Evolutionary conservation across 2,329 filamentous ascomycete genomes (phyloP).

Genomic region (Cytospora paraplurivora): DNA sequence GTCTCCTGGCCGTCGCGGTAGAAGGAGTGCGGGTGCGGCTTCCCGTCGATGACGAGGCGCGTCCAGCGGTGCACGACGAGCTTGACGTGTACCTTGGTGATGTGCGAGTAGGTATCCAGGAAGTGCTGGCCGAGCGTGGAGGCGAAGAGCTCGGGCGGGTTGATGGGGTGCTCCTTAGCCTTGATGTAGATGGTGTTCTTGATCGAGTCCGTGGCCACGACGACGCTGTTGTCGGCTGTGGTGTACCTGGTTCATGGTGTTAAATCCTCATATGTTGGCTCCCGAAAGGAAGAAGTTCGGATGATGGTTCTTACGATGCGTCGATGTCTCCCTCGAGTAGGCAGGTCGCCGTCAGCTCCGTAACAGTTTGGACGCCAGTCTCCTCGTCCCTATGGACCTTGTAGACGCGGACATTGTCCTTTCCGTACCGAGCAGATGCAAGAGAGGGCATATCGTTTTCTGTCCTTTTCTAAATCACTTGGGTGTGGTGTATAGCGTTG

Average conservation of each 20-base stretch:
- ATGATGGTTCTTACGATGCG: conserved; percentile 59
- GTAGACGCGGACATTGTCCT: conserved; percentile 98
- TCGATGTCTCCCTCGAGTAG: conserved; percentile 93
- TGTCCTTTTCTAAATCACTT: not conserved
- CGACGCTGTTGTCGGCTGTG: conserved; percentile 86
- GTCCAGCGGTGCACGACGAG: conserved; percentile 89
- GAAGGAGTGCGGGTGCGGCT: conserved; percentile 94
- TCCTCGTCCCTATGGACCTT: conserved; percentile 83
- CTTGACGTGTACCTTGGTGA: conserved; percentile 79
- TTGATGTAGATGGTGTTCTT: conserved; percentile 97
- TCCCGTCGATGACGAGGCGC: conserved; percentile 81
- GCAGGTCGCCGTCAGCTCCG: conserved; percentile 93
- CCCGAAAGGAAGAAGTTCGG: too few relatives aligned
- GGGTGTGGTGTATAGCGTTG: not conserved
- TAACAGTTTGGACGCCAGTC: conserved; percentile 79
- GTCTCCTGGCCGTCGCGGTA: conserved; percentile 86
- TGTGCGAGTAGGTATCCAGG: conserved; percentile 83
- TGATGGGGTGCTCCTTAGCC: conserved; percentile 90
- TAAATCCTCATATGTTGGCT: conserved; percentile 8
- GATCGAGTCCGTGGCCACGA: conserved; percentile 96
- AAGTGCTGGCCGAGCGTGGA: conserved; percentile 86
- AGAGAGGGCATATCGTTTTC: conserved; percentile 53
- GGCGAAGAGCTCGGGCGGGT: conserved; percentile 89
- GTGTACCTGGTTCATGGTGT: conserved; percentile 68
- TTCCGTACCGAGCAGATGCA: conserved; percentile 74